A percentile compares a stretch with the other conserved stretches of the same genome.
These are phyloP conservation scores for Cucurbita maxima DNA, from an alignment of 306 rosid genomes.

Conservation along the genomic window DNA sequence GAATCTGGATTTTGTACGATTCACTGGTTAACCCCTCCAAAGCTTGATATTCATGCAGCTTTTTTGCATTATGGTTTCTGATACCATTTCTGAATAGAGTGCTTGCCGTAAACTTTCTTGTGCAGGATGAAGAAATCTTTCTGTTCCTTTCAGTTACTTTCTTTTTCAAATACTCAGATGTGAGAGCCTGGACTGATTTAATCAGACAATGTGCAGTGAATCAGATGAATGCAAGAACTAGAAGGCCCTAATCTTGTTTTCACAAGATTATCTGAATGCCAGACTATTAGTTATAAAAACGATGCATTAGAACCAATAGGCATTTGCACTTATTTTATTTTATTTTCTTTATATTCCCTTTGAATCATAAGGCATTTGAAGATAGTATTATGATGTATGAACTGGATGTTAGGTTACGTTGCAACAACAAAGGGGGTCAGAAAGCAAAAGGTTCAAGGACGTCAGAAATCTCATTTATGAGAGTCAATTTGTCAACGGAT, in stretches of 20 bases:
- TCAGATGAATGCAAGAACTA: conserved; percentile 10
- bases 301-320: not conserved
- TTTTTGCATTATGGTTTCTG: conserved; percentile 38
- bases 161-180: conserved; percentile 51
- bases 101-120: conserved; percentile 38
- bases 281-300: not conserved
- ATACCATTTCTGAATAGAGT: conserved; percentile 58
- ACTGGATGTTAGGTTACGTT: not conserved
- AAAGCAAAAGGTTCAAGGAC: not conserved
- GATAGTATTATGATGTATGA: not conserved
- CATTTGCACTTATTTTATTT: not conserved
- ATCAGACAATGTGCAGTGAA: conserved; percentile 7
- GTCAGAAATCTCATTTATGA: not conserved
- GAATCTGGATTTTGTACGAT: conserved; percentile 12
- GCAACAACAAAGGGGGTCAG: not conserved
- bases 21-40: conserved; percentile 16
- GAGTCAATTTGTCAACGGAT: not conserved
- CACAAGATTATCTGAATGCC: too few species aligned
- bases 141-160: conserved; percentile 25
- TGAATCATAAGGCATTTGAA: not conserved
- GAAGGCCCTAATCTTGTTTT: not conserved
- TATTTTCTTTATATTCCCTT: not conserved
- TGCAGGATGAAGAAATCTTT: conserved; percentile 9
- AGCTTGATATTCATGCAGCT: conserved; percentile 31
- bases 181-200: conserved; percentile 58